Conservation (phyloP, 768 basidiomycete species). For the Boletus tomentosulus region DNA sequence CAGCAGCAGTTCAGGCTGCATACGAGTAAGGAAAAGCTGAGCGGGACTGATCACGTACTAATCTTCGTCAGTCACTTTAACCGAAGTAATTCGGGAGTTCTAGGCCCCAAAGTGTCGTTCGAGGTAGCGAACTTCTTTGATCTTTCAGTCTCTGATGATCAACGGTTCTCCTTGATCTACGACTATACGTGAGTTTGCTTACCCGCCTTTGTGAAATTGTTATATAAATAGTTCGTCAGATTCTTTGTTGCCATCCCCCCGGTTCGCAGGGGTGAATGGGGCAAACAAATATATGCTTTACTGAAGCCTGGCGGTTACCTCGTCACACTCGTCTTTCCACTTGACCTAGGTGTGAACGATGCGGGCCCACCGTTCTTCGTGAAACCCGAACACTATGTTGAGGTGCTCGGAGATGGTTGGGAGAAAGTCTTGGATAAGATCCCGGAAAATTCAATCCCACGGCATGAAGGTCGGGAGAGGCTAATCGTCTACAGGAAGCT, state of each 20-base stretch:
- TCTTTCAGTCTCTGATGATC: constrained; percentile 10
- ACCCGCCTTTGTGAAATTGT: not conserved
- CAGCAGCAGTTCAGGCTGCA: constrained; percentile 4
- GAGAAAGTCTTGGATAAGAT: constrained; percentile 50
- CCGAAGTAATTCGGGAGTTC: not conserved
- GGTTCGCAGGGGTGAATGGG: constrained; percentile 52
- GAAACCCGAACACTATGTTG: constrained; percentile 50
- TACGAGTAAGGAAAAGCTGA: no score
- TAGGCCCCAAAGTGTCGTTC: constrained; percentile 10
- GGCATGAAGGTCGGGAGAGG: constrained; percentile 46
- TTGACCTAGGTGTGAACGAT: constrained; percentile 38
- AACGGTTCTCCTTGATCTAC: constrained; percentile 14
- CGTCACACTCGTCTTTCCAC: constrained; percentile 57
- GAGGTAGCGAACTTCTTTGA: constrained; percentile 20
- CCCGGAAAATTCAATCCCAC: constrained; percentile 40
- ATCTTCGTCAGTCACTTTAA: not conserved
- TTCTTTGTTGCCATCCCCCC: constrained; percentile 72
- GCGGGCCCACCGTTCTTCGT: constrained; percentile 67
- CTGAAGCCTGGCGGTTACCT: constrained; percentile 61
- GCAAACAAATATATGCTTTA: constrained; percentile 48
- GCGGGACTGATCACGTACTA: no score
- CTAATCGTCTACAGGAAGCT: constrained; percentile 37
- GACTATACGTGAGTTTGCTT: constrained; percentile 11
- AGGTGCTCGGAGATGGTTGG: constrained; percentile 48
- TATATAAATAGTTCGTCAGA: constrained; percentile 2